phyloP scores from a whole-genome alignment of 2,329 filamentous ascomycete genomes.

The Cytospora paraplurivora region DNA sequence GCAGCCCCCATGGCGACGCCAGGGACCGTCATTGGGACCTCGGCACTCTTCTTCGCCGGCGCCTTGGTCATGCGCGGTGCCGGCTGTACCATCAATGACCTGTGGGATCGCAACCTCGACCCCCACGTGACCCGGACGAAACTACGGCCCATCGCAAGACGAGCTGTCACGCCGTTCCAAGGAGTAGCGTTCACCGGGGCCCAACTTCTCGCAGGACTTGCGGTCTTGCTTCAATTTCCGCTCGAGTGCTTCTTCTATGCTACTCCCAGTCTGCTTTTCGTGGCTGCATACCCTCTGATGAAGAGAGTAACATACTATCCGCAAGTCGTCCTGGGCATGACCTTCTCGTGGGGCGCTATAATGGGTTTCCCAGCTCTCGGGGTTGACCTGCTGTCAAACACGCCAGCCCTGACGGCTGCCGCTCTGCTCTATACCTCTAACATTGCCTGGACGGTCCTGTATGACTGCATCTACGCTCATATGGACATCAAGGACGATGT shows the following conservation, averaged over 20 bases:
- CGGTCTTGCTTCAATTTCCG: conserved; percentile 75
- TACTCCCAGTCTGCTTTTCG: conserved; percentile 72
- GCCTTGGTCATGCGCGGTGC: conserved; percentile 85
- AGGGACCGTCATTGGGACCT: conserved; percentile 63
- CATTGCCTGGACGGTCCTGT: conserved; percentile 82
- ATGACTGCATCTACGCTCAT: conserved; percentile 92
- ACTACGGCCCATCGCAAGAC: conserved; percentile 77
- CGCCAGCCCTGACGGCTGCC: conserved; percentile 64
- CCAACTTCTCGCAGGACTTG: conserved; percentile 74
- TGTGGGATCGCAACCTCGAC: conserved; percentile 88
- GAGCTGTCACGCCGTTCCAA: conserved; percentile 72
- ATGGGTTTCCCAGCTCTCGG: conserved; percentile 86
- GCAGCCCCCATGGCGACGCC: conserved; percentile 62
- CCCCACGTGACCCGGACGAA: conserved; percentile 76
- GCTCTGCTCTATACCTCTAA: conserved; percentile 75
- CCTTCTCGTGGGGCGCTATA: conserved; percentile 87
- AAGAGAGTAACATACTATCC: conserved; percentile 89
- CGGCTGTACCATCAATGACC: conserved; percentile 86
- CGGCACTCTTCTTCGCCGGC: conserved; percentile 71
- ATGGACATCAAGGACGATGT: conserved; percentile 87
- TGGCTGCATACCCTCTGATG: conserved; percentile 76
- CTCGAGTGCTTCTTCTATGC: conserved; percentile 73
- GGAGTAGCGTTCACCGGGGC: conserved; percentile 73
- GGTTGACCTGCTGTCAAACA: conserved; percentile 69
- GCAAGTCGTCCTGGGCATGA: conserved; percentile 78